Percentiles rank a stretch among this genome's conserved stretches.
Evolutionary conservation across 495 filamentous ascomycete species (phyloP).

Genomic region (Penicillium canescens): DNA sequence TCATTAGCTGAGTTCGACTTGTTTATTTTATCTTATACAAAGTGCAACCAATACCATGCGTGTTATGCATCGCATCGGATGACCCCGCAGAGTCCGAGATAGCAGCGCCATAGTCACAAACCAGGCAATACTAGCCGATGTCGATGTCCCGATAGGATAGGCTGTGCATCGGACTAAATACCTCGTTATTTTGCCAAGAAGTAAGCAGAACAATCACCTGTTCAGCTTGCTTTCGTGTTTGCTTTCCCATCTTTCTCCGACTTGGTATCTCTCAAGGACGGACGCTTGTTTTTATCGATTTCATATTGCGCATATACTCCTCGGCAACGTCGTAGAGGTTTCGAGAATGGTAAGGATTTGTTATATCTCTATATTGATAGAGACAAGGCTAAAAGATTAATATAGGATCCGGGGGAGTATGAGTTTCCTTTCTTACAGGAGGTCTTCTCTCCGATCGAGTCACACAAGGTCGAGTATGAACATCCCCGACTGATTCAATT

Average conservation of each 20-base stretch:
- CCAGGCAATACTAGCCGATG: constrained; percentile 16
- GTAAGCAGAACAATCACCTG: background rate
- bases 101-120: background rate
- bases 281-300: background rate
- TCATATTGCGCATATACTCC: background rate
- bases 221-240: background rate
- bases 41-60: background rate
- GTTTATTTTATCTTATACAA: background rate
- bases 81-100: background rate
- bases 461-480: constrained; percentile 34
- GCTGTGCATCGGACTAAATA: background rate
- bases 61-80: background rate
- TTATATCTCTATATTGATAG: too few relatives aligned
- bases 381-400: background rate
- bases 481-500: background rate
- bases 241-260: background rate
- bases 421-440: constrained; percentile 41
- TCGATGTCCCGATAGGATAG: constrained; percentile 1
- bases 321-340: background rate
- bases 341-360: background rate
- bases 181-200: background rate
- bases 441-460: constrained; percentile 29
- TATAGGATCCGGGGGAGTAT: constrained; percentile 26
- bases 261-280: background rate
- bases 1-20: background rate